These are phyloP conservation scores for Hypoxylon sp. DNA, from an alignment of 2,329 filamentous ascomycete species.

Conservation along the genomic window DNA sequence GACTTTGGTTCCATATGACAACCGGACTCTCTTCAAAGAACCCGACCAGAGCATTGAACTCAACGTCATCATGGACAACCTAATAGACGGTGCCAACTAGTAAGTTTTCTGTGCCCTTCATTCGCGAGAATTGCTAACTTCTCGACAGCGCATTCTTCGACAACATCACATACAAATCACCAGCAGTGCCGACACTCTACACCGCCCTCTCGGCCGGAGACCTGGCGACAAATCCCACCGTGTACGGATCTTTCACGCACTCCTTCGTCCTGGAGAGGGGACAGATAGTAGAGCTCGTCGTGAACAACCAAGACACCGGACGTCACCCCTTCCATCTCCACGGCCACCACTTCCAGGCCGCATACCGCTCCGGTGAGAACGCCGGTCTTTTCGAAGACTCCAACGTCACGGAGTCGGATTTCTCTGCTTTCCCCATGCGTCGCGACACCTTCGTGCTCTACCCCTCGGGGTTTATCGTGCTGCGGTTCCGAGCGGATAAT, in stretches of 20 bases:
- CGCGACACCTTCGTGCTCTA: constrained; percentile 73
- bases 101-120: constrained; percentile 56
- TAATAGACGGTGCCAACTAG: constrained; percentile 74
- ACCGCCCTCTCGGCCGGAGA: constrained; percentile 73
- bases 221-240: constrained; percentile 61
- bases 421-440: constrained; percentile 66
- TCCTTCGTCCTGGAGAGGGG: constrained; percentile 73
- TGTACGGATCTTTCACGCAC: constrained; percentile 74
- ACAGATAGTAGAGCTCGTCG: constrained; percentile 74
- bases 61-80: constrained; percentile 71
- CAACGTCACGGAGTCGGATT: constrained; percentile 55
- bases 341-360: constrained; percentile 76
- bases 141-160: constrained; percentile 70
- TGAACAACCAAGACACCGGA: constrained; percentile 79
- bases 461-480: constrained; percentile 71
- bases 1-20: constrained; percentile 73
- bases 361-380: constrained; percentile 67
- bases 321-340: constrained; percentile 83
- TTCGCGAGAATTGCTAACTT: background rate
- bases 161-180: constrained; percentile 76
- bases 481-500: constrained; percentile 74
- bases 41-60: constrained; percentile 72
- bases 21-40: constrained; percentile 64
- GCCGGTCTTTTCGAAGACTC: constrained; percentile 63
- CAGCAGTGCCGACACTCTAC: constrained; percentile 83